A percentile compares a stretch with the other conserved stretches of the same genome.
These are phyloP conservation scores for Lipomyces japonicus DNA, from an alignment of 805 yeast species.

Conservation along the genomic window DNA sequence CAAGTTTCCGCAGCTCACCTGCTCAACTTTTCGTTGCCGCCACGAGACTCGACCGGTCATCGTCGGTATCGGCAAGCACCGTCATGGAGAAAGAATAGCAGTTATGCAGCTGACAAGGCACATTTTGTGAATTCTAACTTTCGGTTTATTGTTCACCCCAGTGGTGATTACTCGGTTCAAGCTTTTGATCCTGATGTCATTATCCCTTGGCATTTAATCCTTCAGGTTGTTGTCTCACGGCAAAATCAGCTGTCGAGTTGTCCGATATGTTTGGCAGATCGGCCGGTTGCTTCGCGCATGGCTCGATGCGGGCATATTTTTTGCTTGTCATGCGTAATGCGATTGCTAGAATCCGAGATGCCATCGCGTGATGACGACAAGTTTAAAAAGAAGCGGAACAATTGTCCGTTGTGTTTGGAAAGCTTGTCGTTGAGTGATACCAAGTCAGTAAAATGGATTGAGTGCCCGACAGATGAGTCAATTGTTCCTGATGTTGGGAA, in stretches of 20 bases:
- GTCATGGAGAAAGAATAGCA: slow-evolving; percentile 17
- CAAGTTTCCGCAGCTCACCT: slow-evolving; percentile 27
- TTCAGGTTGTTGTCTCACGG: slow-evolving; percentile 70
- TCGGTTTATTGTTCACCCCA: slow-evolving; percentile 71
- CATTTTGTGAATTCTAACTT: slow-evolving; percentile 70
- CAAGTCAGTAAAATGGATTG: slow-evolving; percentile 57
- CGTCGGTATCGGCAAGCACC: slow-evolving; percentile 19
- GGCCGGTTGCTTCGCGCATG: slow-evolving; percentile 91
- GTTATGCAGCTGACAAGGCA: slow-evolving; percentile 31
- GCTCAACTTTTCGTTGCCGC: slow-evolving; percentile 27
- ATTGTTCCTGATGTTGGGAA: slow-evolving; percentile 57
- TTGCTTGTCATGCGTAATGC: slow-evolving; percentile 75
- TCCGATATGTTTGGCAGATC: slow-evolving; percentile 85
- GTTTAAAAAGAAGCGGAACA: slow-evolving; percentile 46
- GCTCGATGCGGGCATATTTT: slow-evolving; percentile 89
- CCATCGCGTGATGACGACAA: slow-evolving; percentile 31
- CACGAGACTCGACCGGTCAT: slow-evolving; percentile 21
- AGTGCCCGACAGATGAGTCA: slow-evolving; percentile 49
- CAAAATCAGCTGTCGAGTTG: slow-evolving; percentile 62
- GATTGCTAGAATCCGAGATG: slow-evolving; percentile 57
- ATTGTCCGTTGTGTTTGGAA: slow-evolving; percentile 78
- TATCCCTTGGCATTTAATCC: slow-evolving; percentile 55
- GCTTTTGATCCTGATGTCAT: slow-evolving; percentile 72
- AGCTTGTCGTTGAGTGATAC: slow-evolving; percentile 52
- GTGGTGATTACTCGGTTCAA: slow-evolving; percentile 55